phyloP scores from a whole-genome alignment of 371 early-diverging fungal species.

The Mucor piriformis region DNA sequence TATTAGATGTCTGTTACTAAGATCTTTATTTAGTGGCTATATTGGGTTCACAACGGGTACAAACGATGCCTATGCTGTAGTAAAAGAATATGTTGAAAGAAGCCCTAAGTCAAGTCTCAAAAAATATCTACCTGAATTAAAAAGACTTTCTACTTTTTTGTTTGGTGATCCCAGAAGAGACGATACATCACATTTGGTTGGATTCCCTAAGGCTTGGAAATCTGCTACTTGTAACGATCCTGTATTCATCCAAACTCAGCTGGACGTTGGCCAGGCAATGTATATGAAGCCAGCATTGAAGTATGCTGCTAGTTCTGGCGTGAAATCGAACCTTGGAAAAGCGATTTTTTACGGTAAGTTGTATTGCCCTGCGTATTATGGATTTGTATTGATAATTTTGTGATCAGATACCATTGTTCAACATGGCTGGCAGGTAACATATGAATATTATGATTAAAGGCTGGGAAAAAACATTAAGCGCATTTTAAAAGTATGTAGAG shows the following conservation, averaged over 20 bases:
- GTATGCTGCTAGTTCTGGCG: slow-evolving; percentile 44
- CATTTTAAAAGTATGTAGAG: slow-evolving; percentile 41
- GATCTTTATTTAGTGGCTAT: too few relatives aligned
- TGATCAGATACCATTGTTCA: slow-evolving; percentile 52
- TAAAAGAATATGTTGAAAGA: slow-evolving; percentile 47
- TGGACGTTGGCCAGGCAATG: slow-evolving; percentile 46
- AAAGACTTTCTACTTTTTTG: slow-evolving; percentile 28
- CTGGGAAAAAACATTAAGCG: background rate
- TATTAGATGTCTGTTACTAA: too few relatives aligned
- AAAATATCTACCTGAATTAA: slow-evolving; percentile 40
- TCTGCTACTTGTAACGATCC: slow-evolving; percentile 39
- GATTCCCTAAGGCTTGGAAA: slow-evolving; percentile 39
- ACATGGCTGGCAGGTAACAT: slow-evolving; percentile 56
- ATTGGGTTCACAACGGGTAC: slow-evolving; percentile 66
- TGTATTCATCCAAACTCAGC: slow-evolving; percentile 43
- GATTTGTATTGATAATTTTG: background rate
- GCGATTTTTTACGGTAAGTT: slow-evolving; percentile 54
- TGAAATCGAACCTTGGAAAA: slow-evolving; percentile 48
- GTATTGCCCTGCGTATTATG: background rate
- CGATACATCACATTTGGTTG: slow-evolving; percentile 25
- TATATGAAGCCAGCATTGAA: slow-evolving; percentile 48
- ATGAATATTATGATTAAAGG: too few relatives aligned
- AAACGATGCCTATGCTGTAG: slow-evolving; percentile 57
- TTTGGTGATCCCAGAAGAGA: slow-evolving; percentile 41
- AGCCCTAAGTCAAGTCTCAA: slow-evolving; percentile 28